phyloP scores from a whole-genome alignment of 1,284 basidiomycete species.

The Cryptococcus sp. region DNA sequence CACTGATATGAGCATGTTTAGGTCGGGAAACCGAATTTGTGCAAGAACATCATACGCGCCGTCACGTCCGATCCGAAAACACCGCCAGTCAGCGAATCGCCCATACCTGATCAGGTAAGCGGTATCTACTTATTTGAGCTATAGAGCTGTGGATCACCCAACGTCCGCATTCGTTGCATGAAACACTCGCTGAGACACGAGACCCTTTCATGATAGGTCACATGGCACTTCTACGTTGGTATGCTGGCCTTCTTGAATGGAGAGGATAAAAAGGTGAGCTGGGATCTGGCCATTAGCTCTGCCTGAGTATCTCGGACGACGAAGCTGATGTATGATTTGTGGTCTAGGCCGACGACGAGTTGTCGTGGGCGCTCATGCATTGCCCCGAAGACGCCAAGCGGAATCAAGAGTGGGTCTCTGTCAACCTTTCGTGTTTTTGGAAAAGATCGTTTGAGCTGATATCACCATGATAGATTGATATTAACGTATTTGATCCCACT shows the following conservation, averaged over 20 bases:
- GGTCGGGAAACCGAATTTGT: slow-evolving; percentile 86
- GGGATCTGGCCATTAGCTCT: not conserved
- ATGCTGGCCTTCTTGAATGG: slow-evolving; percentile 92
- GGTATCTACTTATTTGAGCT: slow-evolving; percentile 11
- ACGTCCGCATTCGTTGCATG: not conserved
- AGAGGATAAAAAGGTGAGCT: slow-evolving; percentile 73
- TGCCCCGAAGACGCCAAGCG: slow-evolving; percentile 68
- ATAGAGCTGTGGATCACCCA: not conserved
- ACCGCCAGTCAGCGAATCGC: slow-evolving; percentile 73
- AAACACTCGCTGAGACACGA: slow-evolving; percentile 19
- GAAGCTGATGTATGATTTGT: slow-evolving; percentile 6
- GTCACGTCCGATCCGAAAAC: slow-evolving; percentile 82
- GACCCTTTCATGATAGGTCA: slow-evolving; percentile 61
- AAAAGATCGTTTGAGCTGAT: not conserved
- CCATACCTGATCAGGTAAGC: slow-evolving; percentile 79
- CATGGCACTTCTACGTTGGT: slow-evolving; percentile 89
- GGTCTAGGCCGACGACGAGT: slow-evolving; percentile 73
- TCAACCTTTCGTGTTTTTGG: not conserved
- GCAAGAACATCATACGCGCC: slow-evolving; percentile 88
- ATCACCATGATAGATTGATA: slow-evolving; percentile 65
- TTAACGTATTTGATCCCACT: slow-evolving; percentile 87
- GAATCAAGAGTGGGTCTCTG: slow-evolving; percentile 73
- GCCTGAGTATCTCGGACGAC: not conserved
- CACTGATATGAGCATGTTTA: slow-evolving; percentile 42
- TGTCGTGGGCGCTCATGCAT: slow-evolving; percentile 76